A percentile compares a stretch with the other conserved stretches of the same genome.
phyloP scores from a whole-genome alignment of 2,329 filamentous ascomycete species.

The Pseudomassariella vexata region DNA sequence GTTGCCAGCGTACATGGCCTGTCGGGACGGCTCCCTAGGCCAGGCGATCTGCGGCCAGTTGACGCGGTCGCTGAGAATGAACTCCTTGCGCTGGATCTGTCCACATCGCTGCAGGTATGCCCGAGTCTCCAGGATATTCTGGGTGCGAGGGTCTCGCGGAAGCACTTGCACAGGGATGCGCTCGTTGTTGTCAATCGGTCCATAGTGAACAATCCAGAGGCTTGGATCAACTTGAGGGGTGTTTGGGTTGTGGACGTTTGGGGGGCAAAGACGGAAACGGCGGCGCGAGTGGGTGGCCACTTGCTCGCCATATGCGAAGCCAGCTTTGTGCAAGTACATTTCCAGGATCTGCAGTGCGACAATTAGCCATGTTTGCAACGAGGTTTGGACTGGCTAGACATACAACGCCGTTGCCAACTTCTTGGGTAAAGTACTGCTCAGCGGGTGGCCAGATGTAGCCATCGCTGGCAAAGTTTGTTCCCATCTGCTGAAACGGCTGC shows the following conservation, averaged over 20 bases:
- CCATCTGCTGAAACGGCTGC: constrained; percentile 71
- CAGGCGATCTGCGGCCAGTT: constrained; percentile 86
- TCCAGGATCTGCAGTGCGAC: constrained; percentile 66
- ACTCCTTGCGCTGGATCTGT: constrained; percentile 82
- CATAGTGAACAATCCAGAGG: constrained; percentile 90
- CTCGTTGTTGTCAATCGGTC: constrained; percentile 67
- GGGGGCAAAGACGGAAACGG: constrained; percentile 77
- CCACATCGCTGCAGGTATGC: constrained; percentile 67
- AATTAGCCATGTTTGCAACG: neutral
- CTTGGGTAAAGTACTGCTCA: constrained; percentile 71
- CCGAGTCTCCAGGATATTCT: constrained; percentile 54
- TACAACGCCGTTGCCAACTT: constrained; percentile 58
- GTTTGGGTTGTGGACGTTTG: constrained; percentile 63
- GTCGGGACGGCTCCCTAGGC: constrained; percentile 46
- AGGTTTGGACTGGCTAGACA: constrained; percentile 16
- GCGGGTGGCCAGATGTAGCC: constrained; percentile 86
- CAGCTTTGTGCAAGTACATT: constrained; percentile 75
- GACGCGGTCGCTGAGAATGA: constrained; percentile 83
- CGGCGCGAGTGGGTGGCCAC: constrained; percentile 72
- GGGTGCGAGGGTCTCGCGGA: constrained; percentile 56
- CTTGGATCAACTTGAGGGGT: constrained; percentile 69
- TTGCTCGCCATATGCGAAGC: constrained; percentile 72
- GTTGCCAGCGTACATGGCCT: constrained; percentile 45
- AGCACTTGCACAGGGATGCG: constrained; percentile 65
- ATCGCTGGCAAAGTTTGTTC: constrained; percentile 77